Evolutionary conservation across 116 monocot genomes (phyloP).

Genomic region (Cymodocea nodosa): DNA sequence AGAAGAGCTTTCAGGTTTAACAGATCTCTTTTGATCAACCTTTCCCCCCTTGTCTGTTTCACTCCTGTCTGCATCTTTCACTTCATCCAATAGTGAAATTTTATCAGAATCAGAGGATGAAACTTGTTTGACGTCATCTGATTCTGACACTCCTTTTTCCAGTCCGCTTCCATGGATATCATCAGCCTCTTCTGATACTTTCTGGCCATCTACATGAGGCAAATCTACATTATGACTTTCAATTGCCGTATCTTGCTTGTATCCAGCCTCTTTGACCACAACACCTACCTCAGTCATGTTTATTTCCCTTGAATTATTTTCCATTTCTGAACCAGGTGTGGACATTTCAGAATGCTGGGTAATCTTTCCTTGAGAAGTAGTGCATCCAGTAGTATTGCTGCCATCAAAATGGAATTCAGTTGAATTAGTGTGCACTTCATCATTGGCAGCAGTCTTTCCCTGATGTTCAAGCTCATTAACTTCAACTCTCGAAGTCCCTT

Average conservation of each 20-base stretch:
- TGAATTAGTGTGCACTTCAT: slow-evolving; percentile 12
- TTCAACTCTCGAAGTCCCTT: slow-evolving; percentile 1
- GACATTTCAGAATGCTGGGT: slow-evolving; percentile 22
- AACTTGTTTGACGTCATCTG: slow-evolving; percentile 9
- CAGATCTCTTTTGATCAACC: slow-evolving; percentile 25
- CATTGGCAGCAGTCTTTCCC: neutral
- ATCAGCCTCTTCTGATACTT: neutral
- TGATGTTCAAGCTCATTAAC: neutral
- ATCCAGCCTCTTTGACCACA: slow-evolving; percentile 5
- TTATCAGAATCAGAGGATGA: slow-evolving; percentile 20
- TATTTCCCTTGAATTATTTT: slow-evolving; percentile 14
- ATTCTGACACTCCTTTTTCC: slow-evolving; percentile 18
- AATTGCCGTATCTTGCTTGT: slow-evolving; percentile 9
- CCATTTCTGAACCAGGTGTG: slow-evolving; percentile 17
- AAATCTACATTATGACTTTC: slow-evolving; percentile 16
- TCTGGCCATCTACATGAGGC: slow-evolving; percentile 16
- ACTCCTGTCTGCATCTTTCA: slow-evolving; percentile 10
- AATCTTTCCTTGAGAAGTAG: slow-evolving; percentile 19
- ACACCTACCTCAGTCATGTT: neutral
- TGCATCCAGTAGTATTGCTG: neutral
- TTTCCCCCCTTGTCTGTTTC: slow-evolving; percentile 16
- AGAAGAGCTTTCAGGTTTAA: slow-evolving; percentile 17
- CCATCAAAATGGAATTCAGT: neutral
- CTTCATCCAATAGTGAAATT: slow-evolving; percentile 14
- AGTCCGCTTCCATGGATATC: slow-evolving; percentile 15